Conservation (phyloP, 495 filamentous ascomycete genomes). For the Talaromyces trachyspermus region DNA sequence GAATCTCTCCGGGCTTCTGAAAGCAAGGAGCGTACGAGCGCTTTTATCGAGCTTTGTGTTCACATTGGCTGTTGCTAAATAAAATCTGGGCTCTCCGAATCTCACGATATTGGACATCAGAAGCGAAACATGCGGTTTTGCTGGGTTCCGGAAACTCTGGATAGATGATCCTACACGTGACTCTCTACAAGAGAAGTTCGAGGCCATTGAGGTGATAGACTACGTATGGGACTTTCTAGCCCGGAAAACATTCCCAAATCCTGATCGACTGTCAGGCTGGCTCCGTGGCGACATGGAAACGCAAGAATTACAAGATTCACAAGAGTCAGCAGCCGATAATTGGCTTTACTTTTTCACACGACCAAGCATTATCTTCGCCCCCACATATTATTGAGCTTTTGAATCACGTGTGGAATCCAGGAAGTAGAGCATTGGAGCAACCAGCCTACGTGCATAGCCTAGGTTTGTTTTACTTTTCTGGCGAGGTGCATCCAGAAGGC, state of each 20-base stretch:
- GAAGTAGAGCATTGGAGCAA: too few relatives aligned
- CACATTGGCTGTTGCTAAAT: background rate
- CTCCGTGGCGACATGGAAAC: background rate
- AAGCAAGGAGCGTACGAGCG: background rate
- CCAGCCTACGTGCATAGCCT: too few relatives aligned
- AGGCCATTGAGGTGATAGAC: background rate
- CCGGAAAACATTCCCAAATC: background rate
- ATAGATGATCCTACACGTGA: background rate
- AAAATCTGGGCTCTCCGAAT: background rate
- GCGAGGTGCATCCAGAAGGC: too few relatives aligned
- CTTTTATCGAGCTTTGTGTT: background rate
- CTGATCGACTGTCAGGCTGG: background rate
- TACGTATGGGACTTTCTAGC: background rate
- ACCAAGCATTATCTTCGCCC: too few relatives aligned
- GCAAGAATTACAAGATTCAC: background rate
- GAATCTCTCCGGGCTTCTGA: background rate
- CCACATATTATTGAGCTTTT: too few relatives aligned
- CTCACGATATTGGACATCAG: background rate
- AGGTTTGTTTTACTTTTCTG: too few relatives aligned
- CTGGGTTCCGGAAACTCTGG: background rate
- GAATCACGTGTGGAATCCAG: too few relatives aligned
- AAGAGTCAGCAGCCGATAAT: background rate
- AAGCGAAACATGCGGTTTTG: too few relatives aligned
- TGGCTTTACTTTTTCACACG: too few relatives aligned
- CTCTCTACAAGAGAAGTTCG: background rate